These are phyloP conservation scores for Lactarius vividus DNA, from an alignment of 768 basidiomycete genomes.

Conservation along the genomic window DNA sequence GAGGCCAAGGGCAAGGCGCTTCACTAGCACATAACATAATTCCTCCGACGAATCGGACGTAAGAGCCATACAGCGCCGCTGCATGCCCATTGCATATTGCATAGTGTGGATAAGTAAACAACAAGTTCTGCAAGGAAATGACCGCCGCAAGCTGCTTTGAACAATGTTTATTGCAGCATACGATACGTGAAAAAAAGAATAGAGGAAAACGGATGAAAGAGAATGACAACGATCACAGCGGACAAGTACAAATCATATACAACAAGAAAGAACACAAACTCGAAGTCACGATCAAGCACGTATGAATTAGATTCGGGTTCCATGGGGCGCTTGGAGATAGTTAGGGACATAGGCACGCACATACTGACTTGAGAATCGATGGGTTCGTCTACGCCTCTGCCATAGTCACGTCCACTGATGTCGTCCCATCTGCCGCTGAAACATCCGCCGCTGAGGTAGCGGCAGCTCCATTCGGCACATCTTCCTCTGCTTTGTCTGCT, in stretches of 20 bases:
- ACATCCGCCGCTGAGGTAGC: not conserved
- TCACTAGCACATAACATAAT: not conserved
- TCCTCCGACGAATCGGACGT: not conserved
- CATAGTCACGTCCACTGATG: conserved; percentile 25
- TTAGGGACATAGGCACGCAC: conserved; percentile 4
- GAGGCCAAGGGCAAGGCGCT: not conserved
- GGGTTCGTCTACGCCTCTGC: conserved; percentile 13
- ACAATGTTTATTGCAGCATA: conserved; percentile 18
- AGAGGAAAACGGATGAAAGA: not conserved
- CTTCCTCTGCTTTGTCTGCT: conserved; percentile 18
- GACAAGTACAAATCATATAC: conserved; percentile 23
- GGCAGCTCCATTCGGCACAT: conserved; percentile 11
- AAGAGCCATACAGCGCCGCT: not conserved
- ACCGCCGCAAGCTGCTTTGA: conserved; percentile 1
- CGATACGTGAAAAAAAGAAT: not conserved
- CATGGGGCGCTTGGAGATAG: conserved; percentile 6
- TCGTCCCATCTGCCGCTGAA: conserved; percentile 23
- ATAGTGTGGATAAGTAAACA: conserved; percentile 12
- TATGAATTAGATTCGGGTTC: conserved; percentile 14
- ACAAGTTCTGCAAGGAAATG: conserved; percentile 4
- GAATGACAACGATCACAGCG: conserved; percentile 8
- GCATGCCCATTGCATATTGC: not conserved
- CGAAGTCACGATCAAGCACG: conserved; percentile 11
- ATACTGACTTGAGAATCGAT: not conserved
- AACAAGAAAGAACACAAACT: conserved; percentile 21